A percentile compares a stretch with the other conserved stretches of the same genome.
phyloP scores from a whole-genome alignment of 495 filamentous ascomycete genomes.

The Penicillium turbatum region DNA sequence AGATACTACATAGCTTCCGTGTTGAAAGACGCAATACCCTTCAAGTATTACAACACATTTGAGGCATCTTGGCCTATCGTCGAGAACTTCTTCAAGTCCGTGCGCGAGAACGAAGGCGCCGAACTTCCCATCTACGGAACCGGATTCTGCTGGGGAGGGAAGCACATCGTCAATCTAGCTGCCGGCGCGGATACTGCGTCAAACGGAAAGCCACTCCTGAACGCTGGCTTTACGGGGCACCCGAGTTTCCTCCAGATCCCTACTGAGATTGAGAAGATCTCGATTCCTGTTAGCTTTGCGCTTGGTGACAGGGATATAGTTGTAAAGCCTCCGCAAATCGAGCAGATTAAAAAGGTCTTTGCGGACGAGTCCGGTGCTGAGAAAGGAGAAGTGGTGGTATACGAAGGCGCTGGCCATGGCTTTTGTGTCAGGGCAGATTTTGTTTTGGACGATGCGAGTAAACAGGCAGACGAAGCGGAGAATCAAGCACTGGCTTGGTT shows the following conservation, averaged over 20 bases:
- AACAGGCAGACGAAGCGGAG: constrained; percentile 19
- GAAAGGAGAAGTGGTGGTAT: constrained; percentile 48
- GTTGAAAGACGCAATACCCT: constrained; percentile 20
- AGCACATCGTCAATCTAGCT: constrained; percentile 42
- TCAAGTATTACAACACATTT: constrained; percentile 32
- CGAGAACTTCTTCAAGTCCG: constrained; percentile 39
- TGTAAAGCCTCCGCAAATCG: background rate
- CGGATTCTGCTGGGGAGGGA: constrained; percentile 61
- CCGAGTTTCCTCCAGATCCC: constrained; percentile 51
- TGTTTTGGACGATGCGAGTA: constrained; percentile 37
- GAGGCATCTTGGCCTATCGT: constrained; percentile 41
- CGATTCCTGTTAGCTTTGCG: constrained; percentile 51
- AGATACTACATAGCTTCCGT: background rate
- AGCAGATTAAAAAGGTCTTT: background rate
- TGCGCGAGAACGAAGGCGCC: constrained; percentile 36
- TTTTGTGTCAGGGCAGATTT: constrained; percentile 54
- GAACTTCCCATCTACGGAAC: constrained; percentile 40
- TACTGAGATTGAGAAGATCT: constrained; percentile 49
- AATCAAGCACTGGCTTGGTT: background rate
- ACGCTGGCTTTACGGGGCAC: constrained; percentile 53
- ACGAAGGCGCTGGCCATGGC: constrained; percentile 55
- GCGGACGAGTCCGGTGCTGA: background rate
- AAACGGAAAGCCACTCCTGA: constrained; percentile 38
- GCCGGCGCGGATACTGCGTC: constrained; percentile 20
- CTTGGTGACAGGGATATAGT: constrained; percentile 39